Conservation (phyloP, 2,329 filamentous ascomycete species). For the Fusarium xyrophilum region DNA sequence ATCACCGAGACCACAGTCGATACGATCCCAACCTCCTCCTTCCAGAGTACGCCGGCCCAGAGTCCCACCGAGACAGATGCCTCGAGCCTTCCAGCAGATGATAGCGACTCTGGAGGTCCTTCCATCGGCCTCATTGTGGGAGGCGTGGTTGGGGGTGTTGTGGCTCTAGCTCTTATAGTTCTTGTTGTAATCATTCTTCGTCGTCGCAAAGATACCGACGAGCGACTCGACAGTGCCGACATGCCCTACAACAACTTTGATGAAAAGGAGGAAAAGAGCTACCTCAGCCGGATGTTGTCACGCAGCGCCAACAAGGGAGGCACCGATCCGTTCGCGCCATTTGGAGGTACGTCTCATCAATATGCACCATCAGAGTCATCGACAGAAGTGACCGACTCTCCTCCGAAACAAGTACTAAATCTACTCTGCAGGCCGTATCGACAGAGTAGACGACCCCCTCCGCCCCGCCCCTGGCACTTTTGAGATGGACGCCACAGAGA, state of each 20-base stretch:
- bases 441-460: conserved; percentile 42
- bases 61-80: conserved; percentile 21
- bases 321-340: conserved; percentile 52
- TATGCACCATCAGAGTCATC: neutral
- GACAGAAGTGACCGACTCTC: neutral
- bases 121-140: conserved; percentile 47
- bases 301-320: conserved; percentile 40
- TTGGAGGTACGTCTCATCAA: conserved; percentile 50
- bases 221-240: conserved; percentile 6
- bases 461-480: conserved; percentile 43
- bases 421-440: conserved; percentile 43
- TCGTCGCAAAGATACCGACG: conserved; percentile 19
- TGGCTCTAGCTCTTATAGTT: conserved; percentile 39
- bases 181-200: conserved; percentile 35
- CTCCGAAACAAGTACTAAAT: conserved; percentile 24
- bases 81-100: neutral
- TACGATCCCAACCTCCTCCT: conserved; percentile 13
- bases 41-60: conserved; percentile 1
- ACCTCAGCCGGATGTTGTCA: conserved; percentile 36
- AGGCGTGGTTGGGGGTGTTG: conserved; percentile 42
- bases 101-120: conserved; percentile 18
- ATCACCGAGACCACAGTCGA: conserved; percentile 9
- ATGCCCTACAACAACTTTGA: conserved; percentile 30
- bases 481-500: conserved; percentile 49
- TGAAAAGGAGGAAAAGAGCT: conserved; percentile 39